Evolutionary conservation across 176 grass and related monocot genomes (phyloP).

Genomic region (Poa pratensis): DNA sequence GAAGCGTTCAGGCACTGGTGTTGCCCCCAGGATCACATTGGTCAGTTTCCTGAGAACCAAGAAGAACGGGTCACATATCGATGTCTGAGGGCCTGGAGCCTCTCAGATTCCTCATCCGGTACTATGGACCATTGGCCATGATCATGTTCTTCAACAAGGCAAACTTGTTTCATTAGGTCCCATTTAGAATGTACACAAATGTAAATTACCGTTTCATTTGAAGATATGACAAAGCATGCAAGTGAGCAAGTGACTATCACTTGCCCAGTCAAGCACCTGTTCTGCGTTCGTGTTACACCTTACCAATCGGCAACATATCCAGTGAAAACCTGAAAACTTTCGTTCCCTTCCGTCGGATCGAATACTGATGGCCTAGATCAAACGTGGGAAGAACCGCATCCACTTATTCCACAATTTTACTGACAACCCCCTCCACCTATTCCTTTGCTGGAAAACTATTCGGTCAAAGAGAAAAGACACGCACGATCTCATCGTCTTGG

Average conservation of each 20-base stretch:
- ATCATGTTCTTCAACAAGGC: background rate
- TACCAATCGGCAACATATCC: background rate
- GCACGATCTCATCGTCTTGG: too few relatives aligned
- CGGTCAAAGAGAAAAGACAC: too few relatives aligned
- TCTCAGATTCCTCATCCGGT: background rate
- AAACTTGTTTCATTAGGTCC: constrained; percentile 16
- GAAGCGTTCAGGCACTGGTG: constrained; percentile 57
- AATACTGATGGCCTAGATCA: too few relatives aligned
- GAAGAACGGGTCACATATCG: constrained; percentile 51
- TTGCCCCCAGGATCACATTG: constrained; percentile 69
- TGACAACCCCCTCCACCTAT: too few relatives aligned
- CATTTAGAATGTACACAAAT: constrained; percentile 34
- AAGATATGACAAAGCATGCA: background rate
- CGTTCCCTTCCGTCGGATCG: too few relatives aligned
- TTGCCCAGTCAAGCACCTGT: background rate
- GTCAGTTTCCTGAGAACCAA: constrained; percentile 71
- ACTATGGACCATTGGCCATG: background rate
- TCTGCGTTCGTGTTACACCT: background rate
- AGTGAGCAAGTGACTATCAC: background rate
- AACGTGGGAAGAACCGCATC: too few relatives aligned
- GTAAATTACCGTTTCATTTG: constrained; percentile 40
- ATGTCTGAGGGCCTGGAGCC: background rate
- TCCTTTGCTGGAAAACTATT: too few relatives aligned
- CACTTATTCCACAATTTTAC: too few relatives aligned
- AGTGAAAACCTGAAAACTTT: too few relatives aligned